Conservation (phyloP, 257 asterid genomes). For the Solanum clarkiae region DNA sequence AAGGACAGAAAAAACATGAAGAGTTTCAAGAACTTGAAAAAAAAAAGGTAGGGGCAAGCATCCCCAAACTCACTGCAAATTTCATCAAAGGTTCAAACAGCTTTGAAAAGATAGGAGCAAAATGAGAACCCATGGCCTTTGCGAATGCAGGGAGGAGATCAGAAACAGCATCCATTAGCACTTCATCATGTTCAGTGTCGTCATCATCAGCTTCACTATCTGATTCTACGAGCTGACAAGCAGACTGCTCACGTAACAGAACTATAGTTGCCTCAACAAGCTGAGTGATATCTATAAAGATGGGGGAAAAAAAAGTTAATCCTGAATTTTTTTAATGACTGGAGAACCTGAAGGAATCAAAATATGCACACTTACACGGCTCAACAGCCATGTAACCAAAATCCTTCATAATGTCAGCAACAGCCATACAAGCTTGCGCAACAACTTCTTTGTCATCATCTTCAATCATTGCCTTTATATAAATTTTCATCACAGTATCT, state of each 20-base stretch:
- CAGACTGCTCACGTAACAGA: constrained; percentile 71
- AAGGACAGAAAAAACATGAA: neutral
- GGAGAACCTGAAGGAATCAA: constrained; percentile 2
- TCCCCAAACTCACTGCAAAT: constrained; percentile 53
- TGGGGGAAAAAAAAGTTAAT: neutral
- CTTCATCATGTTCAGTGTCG: constrained; percentile 85
- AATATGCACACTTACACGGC: constrained; percentile 57
- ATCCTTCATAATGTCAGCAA: constrained; percentile 76
- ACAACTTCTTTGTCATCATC: constrained; percentile 98
- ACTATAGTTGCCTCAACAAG: constrained; percentile 70
- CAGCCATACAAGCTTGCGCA: constrained; percentile 88
- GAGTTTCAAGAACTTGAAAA: neutral
- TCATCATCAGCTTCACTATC: constrained; percentile 79
- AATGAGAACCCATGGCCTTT: constrained; percentile 78
- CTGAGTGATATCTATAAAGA: constrained; percentile 43
- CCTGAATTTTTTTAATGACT: neutral
- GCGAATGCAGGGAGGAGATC: constrained; percentile 98
- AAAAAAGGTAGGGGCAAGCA: neutral
- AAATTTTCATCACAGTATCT: constrained; percentile 78
- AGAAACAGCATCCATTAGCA: constrained; percentile 99
- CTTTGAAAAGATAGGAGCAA: constrained; percentile 71
- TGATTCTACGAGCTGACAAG: constrained; percentile 79
- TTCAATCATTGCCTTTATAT: constrained; percentile 71
- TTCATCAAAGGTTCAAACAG: constrained; percentile 83
- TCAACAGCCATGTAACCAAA: constrained; percentile 78